phyloP scores from a whole-genome alignment of 2,329 filamentous ascomycete genomes.

The Talaromyces sp. region DNA sequence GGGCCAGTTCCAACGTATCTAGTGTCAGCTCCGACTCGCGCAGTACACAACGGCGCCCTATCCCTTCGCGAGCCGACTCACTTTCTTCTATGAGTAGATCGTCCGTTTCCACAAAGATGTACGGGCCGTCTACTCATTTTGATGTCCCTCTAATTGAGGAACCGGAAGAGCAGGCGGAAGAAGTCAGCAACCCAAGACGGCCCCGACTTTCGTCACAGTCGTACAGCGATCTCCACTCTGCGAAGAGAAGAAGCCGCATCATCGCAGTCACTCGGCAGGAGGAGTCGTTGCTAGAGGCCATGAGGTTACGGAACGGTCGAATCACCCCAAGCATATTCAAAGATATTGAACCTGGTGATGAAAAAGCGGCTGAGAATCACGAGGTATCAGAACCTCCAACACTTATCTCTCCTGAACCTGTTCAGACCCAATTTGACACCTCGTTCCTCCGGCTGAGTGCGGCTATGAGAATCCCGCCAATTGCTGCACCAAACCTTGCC shows the following conservation, averaged over 20 bases:
- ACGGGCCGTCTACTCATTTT: slow-evolving; percentile 30
- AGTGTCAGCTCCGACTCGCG: slow-evolving; percentile 25
- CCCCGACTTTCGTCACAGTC: neutral
- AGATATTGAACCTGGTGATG: slow-evolving; percentile 19
- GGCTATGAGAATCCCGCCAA: slow-evolving; percentile 27
- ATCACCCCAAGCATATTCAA: slow-evolving; percentile 44
- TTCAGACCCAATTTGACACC: slow-evolving; percentile 31
- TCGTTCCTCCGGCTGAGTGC: slow-evolving; percentile 42
- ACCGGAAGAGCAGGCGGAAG: slow-evolving; percentile 22
- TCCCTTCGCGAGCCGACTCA: slow-evolving; percentile 25
- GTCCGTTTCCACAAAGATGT: slow-evolving; percentile 25
- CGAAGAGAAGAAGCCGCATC: slow-evolving; percentile 43
- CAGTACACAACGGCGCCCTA: slow-evolving; percentile 11
- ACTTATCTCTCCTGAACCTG: slow-evolving; percentile 29
- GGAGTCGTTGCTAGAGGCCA: slow-evolving; percentile 50
- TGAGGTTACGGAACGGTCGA: slow-evolving; percentile 48
- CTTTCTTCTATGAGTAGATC: slow-evolving; percentile 30
- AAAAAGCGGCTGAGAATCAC: slow-evolving; percentile 28
- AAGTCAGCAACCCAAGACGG: neutral
- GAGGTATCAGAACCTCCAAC: slow-evolving; percentile 31
- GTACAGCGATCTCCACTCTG: slow-evolving; percentile 4
- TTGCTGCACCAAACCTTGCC: slow-evolving; percentile 20
- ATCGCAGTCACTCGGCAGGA: slow-evolving; percentile 55
- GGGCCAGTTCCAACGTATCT: slow-evolving; percentile 22
- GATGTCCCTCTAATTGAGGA: slow-evolving; percentile 36